A percentile compares a stretch with the other conserved stretches of the same genome.
Conservation (phyloP, 352 stramenopile genomes). For the Phytophthora meadii region DNA sequence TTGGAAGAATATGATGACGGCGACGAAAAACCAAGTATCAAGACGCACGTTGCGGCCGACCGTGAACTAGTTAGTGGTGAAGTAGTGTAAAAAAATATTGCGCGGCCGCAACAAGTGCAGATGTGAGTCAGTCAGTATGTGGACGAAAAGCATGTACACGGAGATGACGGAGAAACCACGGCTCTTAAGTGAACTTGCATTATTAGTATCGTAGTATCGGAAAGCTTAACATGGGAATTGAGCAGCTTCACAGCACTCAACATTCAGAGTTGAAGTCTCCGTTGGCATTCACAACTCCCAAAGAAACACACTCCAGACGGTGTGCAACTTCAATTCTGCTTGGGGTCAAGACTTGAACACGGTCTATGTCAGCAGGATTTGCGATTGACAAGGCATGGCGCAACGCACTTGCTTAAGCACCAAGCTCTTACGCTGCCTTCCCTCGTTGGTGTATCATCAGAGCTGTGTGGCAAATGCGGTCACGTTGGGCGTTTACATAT, state of each 20-base stretch:
- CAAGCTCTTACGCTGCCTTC: too few relatives aligned
- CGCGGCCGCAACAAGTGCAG: slow-evolving; percentile 26
- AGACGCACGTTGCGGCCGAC: slow-evolving; percentile 16
- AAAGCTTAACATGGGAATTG: slow-evolving; percentile 43
- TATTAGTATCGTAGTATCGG: slow-evolving; percentile 20
- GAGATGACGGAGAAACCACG: slow-evolving; percentile 5
- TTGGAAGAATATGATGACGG: slow-evolving; percentile 33
- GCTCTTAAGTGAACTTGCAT: slow-evolving; percentile 28
- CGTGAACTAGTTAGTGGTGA: slow-evolving; percentile 34
- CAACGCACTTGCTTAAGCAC: not conserved
- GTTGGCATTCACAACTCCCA: not conserved
- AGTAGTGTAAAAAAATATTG: slow-evolving; percentile 43
- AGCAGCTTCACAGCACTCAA: slow-evolving; percentile 8
- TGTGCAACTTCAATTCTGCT: not conserved
- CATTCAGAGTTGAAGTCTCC: too few relatives aligned
- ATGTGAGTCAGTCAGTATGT: slow-evolving; percentile 28
- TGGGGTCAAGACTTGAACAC: not conserved
- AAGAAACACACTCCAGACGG: not conserved
- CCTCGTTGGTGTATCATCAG: too few relatives aligned
- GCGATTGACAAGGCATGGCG: not conserved
- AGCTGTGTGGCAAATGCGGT: slow-evolving; percentile 16
- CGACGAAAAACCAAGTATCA: slow-evolving; percentile 9
- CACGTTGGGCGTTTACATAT: slow-evolving; percentile 41
- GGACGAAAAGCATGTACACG: slow-evolving; percentile 31
- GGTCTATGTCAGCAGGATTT: not conserved